phyloP scores from a whole-genome alignment of 1,284 basidiomycete genomes.

The Lentinus polychrous region DNA sequence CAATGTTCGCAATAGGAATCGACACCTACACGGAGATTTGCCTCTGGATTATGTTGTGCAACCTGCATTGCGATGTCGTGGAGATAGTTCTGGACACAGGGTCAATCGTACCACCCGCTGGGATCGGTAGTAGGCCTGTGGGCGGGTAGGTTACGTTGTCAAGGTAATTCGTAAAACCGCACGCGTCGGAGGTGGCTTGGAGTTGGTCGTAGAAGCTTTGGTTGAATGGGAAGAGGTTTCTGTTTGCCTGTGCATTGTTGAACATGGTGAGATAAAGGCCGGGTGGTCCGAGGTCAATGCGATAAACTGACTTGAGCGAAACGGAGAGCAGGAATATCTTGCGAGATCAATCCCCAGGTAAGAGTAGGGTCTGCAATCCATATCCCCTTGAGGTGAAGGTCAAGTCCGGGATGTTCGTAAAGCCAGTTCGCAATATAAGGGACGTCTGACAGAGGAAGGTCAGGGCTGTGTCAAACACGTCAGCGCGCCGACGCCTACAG shows the following conservation, averaged over 20 bases:
- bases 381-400: constrained; percentile 57
- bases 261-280: background rate
- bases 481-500: constrained; percentile 19
- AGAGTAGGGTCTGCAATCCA: constrained; percentile 66
- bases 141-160: constrained; percentile 64
- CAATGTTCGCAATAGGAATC: background rate
- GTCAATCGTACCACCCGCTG: constrained; percentile 20
- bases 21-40: constrained; percentile 32
- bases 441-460: constrained; percentile 20
- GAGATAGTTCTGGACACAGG: constrained; percentile 17
- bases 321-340: constrained; percentile 69
- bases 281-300: background rate
- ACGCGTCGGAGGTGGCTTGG: constrained; percentile 42
- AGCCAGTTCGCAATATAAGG: constrained; percentile 64
- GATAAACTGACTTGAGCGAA: constrained; percentile 50
- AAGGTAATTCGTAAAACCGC: constrained; percentile 60
- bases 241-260: constrained; percentile 32
- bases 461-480: background rate
- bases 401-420: constrained; percentile 44
- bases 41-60: constrained; percentile 32
- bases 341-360: constrained; percentile 33
- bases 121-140: constrained; percentile 50
- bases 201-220: constrained; percentile 56
- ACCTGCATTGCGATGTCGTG: constrained; percentile 31
- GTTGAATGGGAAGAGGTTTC: constrained; percentile 43